Evolutionary conservation across 345 rosid genomes (phyloP).

Genomic region (Salix brachista): DNA sequence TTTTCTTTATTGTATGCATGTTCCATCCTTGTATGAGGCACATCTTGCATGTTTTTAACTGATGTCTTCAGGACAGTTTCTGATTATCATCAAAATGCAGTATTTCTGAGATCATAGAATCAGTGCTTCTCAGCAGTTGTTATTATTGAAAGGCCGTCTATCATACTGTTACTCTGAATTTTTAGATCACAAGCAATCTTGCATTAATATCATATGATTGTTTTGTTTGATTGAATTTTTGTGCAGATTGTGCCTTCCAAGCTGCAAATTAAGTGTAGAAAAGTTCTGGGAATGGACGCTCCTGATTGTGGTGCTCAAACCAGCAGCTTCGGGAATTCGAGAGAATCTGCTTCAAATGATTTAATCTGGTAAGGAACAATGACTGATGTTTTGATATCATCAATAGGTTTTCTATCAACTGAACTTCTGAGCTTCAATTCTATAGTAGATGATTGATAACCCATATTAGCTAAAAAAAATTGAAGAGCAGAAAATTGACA

Average conservation of each 20-base stretch:
- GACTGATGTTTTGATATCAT: neutral
- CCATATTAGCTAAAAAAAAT: neutral
- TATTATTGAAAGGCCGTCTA: neutral
- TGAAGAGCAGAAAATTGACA: neutral
- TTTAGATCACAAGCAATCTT: neutral
- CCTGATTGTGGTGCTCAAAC: slow-evolving; percentile 25
- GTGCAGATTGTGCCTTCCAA: slow-evolving; percentile 59
- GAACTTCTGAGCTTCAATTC: neutral
- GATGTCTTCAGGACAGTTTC: neutral
- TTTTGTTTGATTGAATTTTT: neutral
- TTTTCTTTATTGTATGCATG: neutral
- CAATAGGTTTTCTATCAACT: neutral
- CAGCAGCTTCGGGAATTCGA: slow-evolving; percentile 19
- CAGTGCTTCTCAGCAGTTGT: neutral
- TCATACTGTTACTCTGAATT: neutral
- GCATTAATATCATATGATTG: neutral
- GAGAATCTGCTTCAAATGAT: slow-evolving; percentile 40
- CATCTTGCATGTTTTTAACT: neutral
- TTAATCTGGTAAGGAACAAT: slow-evolving; percentile 57
- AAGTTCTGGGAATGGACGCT: slow-evolving; percentile 24
- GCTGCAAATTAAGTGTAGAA: slow-evolving; percentile 57
- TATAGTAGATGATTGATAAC: neutral
- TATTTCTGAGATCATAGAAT: neutral
- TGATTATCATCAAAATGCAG: neutral
- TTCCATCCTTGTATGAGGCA: neutral